phyloP scores from a whole-genome alignment of 768 basidiomycete species.

The Hericium coralloides region DNA sequence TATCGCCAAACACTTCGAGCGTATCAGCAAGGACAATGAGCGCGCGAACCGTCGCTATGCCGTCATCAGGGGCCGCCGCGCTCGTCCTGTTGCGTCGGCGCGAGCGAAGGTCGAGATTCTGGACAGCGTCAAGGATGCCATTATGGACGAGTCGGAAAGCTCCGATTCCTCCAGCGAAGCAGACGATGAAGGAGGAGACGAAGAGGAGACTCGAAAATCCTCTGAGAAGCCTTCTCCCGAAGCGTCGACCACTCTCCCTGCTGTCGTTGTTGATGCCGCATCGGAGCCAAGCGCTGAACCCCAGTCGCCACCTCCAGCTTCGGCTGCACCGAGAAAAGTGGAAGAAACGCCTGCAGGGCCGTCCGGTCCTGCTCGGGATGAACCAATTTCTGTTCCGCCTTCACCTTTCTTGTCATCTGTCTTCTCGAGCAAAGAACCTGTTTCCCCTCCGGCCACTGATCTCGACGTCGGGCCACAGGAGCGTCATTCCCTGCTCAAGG shows the following conservation, averaged over 20 bases:
- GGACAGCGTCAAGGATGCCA: slow-evolving; percentile 85
- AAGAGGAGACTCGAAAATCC: slow-evolving; percentile 34
- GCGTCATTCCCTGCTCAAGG: slow-evolving; percentile 70
- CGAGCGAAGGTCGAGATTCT: slow-evolving; percentile 84
- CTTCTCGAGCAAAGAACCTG: slow-evolving; percentile 3
- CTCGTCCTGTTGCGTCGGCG: slow-evolving; percentile 85
- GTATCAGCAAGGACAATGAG: slow-evolving; percentile 66
- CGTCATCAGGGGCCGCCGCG: slow-evolving; percentile 78
- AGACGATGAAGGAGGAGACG: slow-evolving; percentile 59
- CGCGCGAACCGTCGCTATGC: slow-evolving; percentile 71
- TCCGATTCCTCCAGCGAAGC: slow-evolving; percentile 61
- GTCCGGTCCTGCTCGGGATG: slow-evolving; percentile 10
- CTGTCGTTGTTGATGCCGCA: not conserved
- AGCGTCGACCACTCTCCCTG: slow-evolving; percentile 3
- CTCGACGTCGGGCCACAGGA: slow-evolving; percentile 47
- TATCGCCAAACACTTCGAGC: slow-evolving; percentile 87
- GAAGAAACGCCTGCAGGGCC: not conserved
- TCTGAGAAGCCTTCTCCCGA: slow-evolving; percentile 21
- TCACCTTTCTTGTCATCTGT: slow-evolving; percentile 35
- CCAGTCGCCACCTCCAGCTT: not conserved
- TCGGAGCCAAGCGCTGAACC: not conserved
- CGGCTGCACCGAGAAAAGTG: not conserved
- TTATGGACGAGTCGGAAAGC: slow-evolving; percentile 71
- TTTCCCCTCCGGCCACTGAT: slow-evolving; percentile 31
- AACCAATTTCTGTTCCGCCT: slow-evolving; percentile 35